Base-by-base conservation (phyloP, 257 asterid species). In the Solanum arcanum region DNA sequence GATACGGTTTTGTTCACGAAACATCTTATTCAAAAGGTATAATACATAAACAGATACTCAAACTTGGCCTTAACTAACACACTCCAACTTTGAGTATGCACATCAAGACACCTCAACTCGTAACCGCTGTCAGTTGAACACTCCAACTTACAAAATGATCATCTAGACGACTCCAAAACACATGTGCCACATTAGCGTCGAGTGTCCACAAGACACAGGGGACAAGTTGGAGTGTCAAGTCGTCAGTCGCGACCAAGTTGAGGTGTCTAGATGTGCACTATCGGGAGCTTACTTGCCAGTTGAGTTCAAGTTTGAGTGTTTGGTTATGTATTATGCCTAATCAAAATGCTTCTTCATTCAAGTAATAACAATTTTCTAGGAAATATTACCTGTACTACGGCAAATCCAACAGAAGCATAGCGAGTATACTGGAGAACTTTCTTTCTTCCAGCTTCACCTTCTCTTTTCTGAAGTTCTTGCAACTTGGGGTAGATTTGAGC, bases 371-470 rank as follows among this genome's bases (percentile, higher is more conserved):
- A 42, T 5, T 47, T 78, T 78, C 83, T 77, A 46, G 73, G 14
- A 49, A 84, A 76, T 21, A 35, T 89, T 92, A 97, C 99, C 99
- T 97, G 99, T 88, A 97, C 99, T 44, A 93, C 52, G 18, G 99
- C 99, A 91, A 97, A 97, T 86, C 98, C 99, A 91, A 97, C 99
- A 9, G 99, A 97, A 27, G 99, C 99, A 91, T 97, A 97, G 84
- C 99, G 99, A 87, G 99, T 97, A 88, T 97, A 97, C 93, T 97
- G 99, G 84, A 94, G 92, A 69, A 97, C 93, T 93, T 95, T 95
- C 94, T 97, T 97, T 91, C 99, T 88, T 86, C 99, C 99, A 74
- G 99, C 99, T 89, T 95, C 99, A 21, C 99, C 99, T 92, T 97
- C 99, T 91, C 91, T 88, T 88, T 97, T 97, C 88, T 97, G 99